Evolutionary conservation across 306 rosid species (phyloP), one percentile per base, ranked within the genome.

Genomic region (Casuarina equisetifolia): DNA sequence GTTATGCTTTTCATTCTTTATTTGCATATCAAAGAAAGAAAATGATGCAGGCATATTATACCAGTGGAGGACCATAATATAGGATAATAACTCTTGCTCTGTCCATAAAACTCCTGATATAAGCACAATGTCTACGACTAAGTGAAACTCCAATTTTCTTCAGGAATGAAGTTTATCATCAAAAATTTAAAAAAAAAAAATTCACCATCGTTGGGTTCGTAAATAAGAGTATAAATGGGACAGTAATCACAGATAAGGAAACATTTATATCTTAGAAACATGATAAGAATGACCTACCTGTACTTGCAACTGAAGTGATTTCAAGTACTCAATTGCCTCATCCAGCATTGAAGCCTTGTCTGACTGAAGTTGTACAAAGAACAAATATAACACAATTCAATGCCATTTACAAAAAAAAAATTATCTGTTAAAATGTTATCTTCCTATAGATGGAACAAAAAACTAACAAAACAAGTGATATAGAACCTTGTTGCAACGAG

Each of bases 301-400:
- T 53, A 94, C 89, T 88, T 90, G 96, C 49, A 92, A 72, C 86
- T 94, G 91, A 75, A 94, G 89, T 38, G 97, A 86, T 81, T 90
- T 94, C 80, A 94, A 84, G 88, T 94, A 90, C 49, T 90, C 96
- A 4, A 94, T 94, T 67, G 97, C 97, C 90, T 92, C 98, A 78
- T 94, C 97, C 82, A 94, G 83, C 92, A 92, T 92, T 20, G 98
- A 94, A 48, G 96, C 98, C 84, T 94, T 94, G 82, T 90, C 97
- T 3, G 91, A 87, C 98, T 94, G 82, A 70, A 82, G 83, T 74
- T 66, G 62, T 74, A 32, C 75, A 66, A 16, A 9, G 64, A 69
- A 13, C 54, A 48, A 72, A 46, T 75, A 42, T 70, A 45, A 8
- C 50, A 70, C 51, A 5, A 55, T 43, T 32, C 3, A 32, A 44